Evolutionary conservation across 345 rosid genomes (phyloP).

Genomic region (Eutrema yunnanense): DNA sequence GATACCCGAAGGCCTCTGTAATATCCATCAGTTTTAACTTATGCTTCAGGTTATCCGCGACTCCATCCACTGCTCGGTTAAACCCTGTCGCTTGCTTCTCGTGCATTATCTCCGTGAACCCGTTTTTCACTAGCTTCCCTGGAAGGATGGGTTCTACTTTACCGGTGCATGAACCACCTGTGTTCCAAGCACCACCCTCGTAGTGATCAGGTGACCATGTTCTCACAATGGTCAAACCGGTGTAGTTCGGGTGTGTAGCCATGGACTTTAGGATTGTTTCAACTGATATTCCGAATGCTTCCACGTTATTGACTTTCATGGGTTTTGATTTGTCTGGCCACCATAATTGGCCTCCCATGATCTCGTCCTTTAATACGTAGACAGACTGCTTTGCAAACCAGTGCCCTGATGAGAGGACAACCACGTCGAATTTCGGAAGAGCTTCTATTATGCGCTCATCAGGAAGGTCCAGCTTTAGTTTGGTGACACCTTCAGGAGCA

Average conservation of each 20-base stretch:
- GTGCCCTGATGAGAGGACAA: conserved; percentile 90
- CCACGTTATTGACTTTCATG: conserved; percentile 72
- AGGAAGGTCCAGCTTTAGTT: conserved; percentile 86
- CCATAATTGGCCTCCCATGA: conserved; percentile 96
- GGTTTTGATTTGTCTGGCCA: conserved; percentile 67
- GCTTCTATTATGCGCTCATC: conserved; percentile 67
- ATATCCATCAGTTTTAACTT: conserved; percentile 75
- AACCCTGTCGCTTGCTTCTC: conserved; percentile 74
- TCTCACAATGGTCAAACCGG: conserved; percentile 70
- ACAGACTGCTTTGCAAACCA: conserved; percentile 97
- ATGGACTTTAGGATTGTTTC: conserved; percentile 71
- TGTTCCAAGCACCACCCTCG: conserved; percentile 97
- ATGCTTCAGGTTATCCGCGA: conserved; percentile 31
- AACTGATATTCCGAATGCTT: conserved; percentile 85
- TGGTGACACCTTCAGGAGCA: conserved; percentile 69
- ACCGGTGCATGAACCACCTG: conserved; percentile 97
- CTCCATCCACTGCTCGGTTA: conserved; percentile 36
- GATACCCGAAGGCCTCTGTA: conserved; percentile 72
- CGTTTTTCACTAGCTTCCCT: conserved; percentile 70
- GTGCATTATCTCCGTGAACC: conserved; percentile 72
- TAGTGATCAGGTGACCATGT: conserved; percentile 96
- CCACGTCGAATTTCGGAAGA: conserved; percentile 63
- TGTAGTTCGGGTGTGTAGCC: conserved; percentile 67
- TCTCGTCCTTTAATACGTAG: conserved; percentile 70
- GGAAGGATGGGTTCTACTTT: conserved; percentile 58